These are phyloP conservation scores for Globisporangium nagaii DNA, from an alignment of 352 stramenopile species.

Conservation along the genomic window DNA sequence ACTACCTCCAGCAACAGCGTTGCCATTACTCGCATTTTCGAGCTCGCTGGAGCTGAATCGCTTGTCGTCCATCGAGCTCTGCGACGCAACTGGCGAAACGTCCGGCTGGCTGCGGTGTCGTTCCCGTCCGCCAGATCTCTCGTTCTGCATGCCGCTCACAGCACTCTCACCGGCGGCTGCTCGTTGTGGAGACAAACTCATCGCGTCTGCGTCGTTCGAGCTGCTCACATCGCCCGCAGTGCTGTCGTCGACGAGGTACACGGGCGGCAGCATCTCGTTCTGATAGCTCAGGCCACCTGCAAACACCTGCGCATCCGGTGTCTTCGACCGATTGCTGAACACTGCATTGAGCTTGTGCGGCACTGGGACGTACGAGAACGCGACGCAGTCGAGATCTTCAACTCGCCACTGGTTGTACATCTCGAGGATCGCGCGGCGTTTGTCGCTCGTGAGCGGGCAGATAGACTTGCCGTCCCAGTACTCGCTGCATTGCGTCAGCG, in stretches of 20 bases:
- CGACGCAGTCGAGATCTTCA: slow-evolving; percentile 80
- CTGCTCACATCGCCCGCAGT: slow-evolving; percentile 9
- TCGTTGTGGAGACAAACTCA: not conserved
- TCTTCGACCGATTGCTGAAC: slow-evolving; percentile 36
- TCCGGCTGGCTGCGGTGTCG: not conserved
- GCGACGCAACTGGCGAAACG: slow-evolving; percentile 23
- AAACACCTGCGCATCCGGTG: not conserved
- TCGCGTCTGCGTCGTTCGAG: not conserved
- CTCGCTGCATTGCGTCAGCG: slow-evolving; percentile 71
- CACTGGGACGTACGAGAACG: slow-evolving; percentile 78
- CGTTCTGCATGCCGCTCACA: not conserved
- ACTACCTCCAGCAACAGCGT: not conserved
- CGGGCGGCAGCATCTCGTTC: slow-evolving; percentile 41
- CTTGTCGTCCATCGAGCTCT: slow-evolving; percentile 19
- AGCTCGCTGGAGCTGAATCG: slow-evolving; percentile 1
- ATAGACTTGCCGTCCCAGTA: slow-evolving; percentile 89
- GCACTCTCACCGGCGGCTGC: not conserved
- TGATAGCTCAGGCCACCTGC: not conserved
- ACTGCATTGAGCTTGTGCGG: slow-evolving; percentile 61
- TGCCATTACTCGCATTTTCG: not conserved
- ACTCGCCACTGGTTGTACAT: slow-evolving; percentile 89
- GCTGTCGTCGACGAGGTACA: slow-evolving; percentile 83
- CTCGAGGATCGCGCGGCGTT: slow-evolving; percentile 72
- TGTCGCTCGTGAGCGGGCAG: slow-evolving; percentile 75
- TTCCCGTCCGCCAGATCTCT: not conserved